Evolutionary conservation across 2,329 filamentous ascomycete genomes (phyloP).

Genomic region (Pyricularia pennisetigena): DNA sequence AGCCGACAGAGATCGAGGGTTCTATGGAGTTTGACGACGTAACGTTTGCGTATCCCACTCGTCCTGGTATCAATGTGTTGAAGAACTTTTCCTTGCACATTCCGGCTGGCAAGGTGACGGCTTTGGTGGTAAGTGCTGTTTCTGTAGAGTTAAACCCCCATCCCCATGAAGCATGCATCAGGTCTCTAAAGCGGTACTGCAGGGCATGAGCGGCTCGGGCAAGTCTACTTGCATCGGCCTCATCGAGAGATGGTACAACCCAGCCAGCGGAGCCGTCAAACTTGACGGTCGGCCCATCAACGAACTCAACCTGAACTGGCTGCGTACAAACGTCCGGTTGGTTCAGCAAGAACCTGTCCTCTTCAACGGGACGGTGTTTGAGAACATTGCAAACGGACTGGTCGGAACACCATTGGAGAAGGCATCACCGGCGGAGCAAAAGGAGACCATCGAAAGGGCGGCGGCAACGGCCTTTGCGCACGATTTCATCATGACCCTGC

Average conservation of each 20-base stretch:
- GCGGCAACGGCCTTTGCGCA: slow-evolving; percentile 49
- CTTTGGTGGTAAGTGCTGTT: slow-evolving; percentile 22
- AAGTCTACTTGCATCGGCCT: slow-evolving; percentile 29
- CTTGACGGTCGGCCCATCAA: slow-evolving; percentile 24
- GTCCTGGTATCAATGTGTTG: slow-evolving; percentile 30
- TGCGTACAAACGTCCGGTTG: slow-evolving; percentile 51
- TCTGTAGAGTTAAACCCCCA: too few relatives aligned
- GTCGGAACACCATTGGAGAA: slow-evolving; percentile 41
- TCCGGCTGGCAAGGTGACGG: slow-evolving; percentile 33
- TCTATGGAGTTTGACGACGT: slow-evolving; percentile 28
- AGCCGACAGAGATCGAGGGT: slow-evolving; percentile 18
- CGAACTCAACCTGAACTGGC: slow-evolving; percentile 31
- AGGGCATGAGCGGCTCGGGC: slow-evolving; percentile 27
- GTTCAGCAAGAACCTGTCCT: slow-evolving; percentile 61
- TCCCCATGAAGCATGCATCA: neutral
- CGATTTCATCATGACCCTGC: slow-evolving; percentile 6
- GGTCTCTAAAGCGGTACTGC: neutral
- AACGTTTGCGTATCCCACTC: slow-evolving; percentile 33
- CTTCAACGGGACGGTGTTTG: slow-evolving; percentile 55
- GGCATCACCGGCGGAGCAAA: slow-evolving; percentile 43
- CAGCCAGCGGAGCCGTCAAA: slow-evolving; percentile 21
- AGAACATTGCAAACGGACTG: slow-evolving; percentile 52
- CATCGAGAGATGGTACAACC: slow-evolving; percentile 29
- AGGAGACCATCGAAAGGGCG: slow-evolving; percentile 46
- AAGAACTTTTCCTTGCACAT: slow-evolving; percentile 30